phyloP scores from a whole-genome alignment of 495 filamentous ascomycete genomes.

The Endocarpon pusillum region DNA sequence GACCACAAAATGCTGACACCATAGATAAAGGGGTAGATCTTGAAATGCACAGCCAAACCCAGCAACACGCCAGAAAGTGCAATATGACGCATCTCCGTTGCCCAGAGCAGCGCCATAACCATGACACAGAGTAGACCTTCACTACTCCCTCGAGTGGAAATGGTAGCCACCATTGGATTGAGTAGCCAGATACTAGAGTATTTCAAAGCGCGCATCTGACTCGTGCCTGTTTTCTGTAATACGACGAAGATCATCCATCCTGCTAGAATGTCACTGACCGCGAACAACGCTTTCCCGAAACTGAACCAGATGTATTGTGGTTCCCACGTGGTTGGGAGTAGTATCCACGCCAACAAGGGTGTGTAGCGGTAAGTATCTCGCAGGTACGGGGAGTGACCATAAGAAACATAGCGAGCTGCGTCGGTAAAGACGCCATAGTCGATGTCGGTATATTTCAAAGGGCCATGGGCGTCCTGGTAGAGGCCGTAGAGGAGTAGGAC shows the following conservation, averaged over 20 bases:
- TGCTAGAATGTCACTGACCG: slow-evolving; percentile 62
- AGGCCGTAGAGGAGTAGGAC: slow-evolving; percentile 69
- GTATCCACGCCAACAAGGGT: slow-evolving; percentile 75
- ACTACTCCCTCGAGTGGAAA: slow-evolving; percentile 83
- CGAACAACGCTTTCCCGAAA: slow-evolving; percentile 80
- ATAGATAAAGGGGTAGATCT: slow-evolving; percentile 97
- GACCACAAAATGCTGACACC: slow-evolving; percentile 73
- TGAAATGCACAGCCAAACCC: slow-evolving; percentile 82
- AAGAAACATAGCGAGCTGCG: slow-evolving; percentile 59
- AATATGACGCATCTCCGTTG: slow-evolving; percentile 40
- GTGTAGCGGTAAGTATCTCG: slow-evolving; percentile 96
- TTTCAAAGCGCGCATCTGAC: slow-evolving; percentile 37
- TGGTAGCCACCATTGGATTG: slow-evolving; percentile 95
- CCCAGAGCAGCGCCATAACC: slow-evolving; percentile 68
- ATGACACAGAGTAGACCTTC: slow-evolving; percentile 79
- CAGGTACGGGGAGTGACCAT: slow-evolving; percentile 54
- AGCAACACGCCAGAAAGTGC: slow-evolving; percentile 57
- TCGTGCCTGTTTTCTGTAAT: slow-evolving; percentile 20
- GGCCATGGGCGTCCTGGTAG: slow-evolving; percentile 76
- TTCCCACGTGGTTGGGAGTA: slow-evolving; percentile 60
- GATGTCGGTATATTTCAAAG: slow-evolving; percentile 95
- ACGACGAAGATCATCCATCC: slow-evolving; percentile 70
- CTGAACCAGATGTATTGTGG: slow-evolving; percentile 53
- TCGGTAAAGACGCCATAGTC: slow-evolving; percentile 99
- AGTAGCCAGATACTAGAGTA: slow-evolving; percentile 80